These are phyloP conservation scores for Psilocybe subaeruginosa DNA, from an alignment of 768 basidiomycete genomes.

Conservation along the genomic window DNA sequence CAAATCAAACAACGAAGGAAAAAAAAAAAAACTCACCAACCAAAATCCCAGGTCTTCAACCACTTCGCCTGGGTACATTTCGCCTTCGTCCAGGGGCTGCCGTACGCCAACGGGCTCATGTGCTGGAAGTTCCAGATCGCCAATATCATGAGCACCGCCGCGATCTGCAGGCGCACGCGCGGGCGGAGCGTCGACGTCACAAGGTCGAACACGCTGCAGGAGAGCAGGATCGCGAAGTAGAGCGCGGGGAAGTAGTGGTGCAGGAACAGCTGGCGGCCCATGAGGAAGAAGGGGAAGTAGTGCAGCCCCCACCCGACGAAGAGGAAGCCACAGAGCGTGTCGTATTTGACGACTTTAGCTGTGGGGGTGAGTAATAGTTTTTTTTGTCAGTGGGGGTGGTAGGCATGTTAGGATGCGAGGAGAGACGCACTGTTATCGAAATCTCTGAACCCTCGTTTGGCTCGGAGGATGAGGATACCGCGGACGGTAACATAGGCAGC, in stretches of 20 bases:
- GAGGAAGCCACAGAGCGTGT: constrained; percentile 87
- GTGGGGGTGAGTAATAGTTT: constrained; percentile 28
- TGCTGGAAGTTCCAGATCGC: constrained; percentile 79
- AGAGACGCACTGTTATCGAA: constrained; percentile 82
- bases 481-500: constrained; percentile 68
- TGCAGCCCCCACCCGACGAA: constrained; percentile 91
- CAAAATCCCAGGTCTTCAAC: constrained; percentile 96
- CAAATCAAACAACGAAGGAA: neutral
- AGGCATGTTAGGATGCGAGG: neutral
- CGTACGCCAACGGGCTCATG: constrained; percentile 86
- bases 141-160: constrained; percentile 69
- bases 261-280: constrained; percentile 95
- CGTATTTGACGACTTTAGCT: constrained; percentile 94
- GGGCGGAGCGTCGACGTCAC: constrained; percentile 80
- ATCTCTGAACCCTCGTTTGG: constrained; percentile 89
- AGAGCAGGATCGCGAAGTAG: constrained; percentile 88
- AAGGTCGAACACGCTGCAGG: constrained; percentile 82
- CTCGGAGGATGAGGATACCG: constrained; percentile 82
- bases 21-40: constrained; percentile 56
- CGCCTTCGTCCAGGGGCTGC: constrained; percentile 80
- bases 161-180: constrained; percentile 78
- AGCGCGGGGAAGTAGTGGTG: constrained; percentile 98
- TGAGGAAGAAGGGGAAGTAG: constrained; percentile 97
- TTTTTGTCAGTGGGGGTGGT: neutral
- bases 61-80: constrained; percentile 80